Percentiles rank a stretch among this genome's conserved stretches.
phyloP scores from a whole-genome alignment of 371 early-diverging fungal species.

The Mucor circinelloides region DNA sequence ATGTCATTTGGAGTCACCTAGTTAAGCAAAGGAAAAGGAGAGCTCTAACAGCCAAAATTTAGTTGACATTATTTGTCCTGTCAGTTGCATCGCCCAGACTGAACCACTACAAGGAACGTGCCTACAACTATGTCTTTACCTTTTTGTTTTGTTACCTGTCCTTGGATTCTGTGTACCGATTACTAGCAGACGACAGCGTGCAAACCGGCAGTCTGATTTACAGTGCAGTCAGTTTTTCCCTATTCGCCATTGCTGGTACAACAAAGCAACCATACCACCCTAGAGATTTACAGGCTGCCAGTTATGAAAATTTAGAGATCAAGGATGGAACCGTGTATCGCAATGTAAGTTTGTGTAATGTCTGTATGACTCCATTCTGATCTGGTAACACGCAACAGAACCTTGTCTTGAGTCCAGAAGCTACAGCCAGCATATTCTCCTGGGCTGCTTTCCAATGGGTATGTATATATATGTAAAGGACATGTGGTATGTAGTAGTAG shows the following conservation, averaged over 20 bases:
- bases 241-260: constrained; percentile 15
- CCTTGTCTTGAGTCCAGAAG: constrained; percentile 36
- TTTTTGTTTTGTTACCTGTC: constrained; percentile 3
- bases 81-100: constrained; percentile 16
- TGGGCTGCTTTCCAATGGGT: constrained; percentile 48
- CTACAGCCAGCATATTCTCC: constrained; percentile 38
- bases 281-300: constrained; percentile 21
- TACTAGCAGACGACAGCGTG: background rate
- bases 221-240: background rate
- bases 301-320: constrained; percentile 33
- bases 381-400: constrained; percentile 12
- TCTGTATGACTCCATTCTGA: background rate
- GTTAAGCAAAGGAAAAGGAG: too few species aligned
- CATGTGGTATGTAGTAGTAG: too few species aligned
- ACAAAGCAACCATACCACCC: constrained; percentile 38
- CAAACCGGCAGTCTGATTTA: background rate
- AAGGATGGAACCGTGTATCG: constrained; percentile 22
- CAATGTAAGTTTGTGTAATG: constrained; percentile 17
- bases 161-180: background rate
- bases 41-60: too few species aligned
- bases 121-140: constrained; percentile 14
- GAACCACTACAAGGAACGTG: constrained; percentile 22
- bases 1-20: too few species aligned
- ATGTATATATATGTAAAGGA: background rate
- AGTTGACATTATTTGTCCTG: constrained; percentile 11